phyloP scores from a whole-genome alignment of 176 grass and related monocot genomes.

The Avena insularis region DNA sequence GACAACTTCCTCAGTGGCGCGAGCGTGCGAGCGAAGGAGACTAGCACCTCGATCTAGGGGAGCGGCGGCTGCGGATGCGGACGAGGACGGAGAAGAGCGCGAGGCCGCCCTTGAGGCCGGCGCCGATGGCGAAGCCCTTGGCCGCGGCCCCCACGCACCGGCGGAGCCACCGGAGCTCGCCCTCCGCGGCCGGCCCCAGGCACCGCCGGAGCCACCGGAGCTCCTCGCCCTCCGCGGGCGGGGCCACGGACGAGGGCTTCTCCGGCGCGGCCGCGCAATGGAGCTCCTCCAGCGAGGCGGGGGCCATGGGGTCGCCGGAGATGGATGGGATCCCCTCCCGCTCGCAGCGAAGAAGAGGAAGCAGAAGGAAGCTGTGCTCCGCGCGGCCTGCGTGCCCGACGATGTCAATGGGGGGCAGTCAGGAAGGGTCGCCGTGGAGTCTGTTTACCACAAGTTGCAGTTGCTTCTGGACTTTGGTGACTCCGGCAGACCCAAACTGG shows the following conservation, averaged over 20 bases:
- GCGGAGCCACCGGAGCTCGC: slow-evolving; percentile 73
- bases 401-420: not conserved
- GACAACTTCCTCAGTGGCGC: not conserved
- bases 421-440: not conserved
- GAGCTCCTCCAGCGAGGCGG: slow-evolving; percentile 28
- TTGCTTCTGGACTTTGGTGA: slow-evolving; percentile 24
- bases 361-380: slow-evolving; percentile 37
- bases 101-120: slow-evolving; percentile 88
- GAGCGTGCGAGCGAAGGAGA: not conserved
- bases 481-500: not conserved
- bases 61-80: slow-evolving; percentile 81
- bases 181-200: slow-evolving; percentile 16
- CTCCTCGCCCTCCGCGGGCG: slow-evolving; percentile 41
- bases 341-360: not conserved
- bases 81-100: slow-evolving; percentile 87
- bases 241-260: not conserved
- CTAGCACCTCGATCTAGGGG: slow-evolving; percentile 62
- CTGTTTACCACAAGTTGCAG: not conserved
- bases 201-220: slow-evolving; percentile 80
- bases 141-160: slow-evolving; percentile 77
- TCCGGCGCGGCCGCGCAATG: slow-evolving; percentile 26
- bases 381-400: slow-evolving; percentile 21
- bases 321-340: slow-evolving; percentile 28
- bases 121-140: slow-evolving; percentile 91
- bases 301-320: slow-evolving; percentile 46